Conservation (phyloP, 371 early-diverging fungal genomes). For the Actinomucor elegans region DNA sequence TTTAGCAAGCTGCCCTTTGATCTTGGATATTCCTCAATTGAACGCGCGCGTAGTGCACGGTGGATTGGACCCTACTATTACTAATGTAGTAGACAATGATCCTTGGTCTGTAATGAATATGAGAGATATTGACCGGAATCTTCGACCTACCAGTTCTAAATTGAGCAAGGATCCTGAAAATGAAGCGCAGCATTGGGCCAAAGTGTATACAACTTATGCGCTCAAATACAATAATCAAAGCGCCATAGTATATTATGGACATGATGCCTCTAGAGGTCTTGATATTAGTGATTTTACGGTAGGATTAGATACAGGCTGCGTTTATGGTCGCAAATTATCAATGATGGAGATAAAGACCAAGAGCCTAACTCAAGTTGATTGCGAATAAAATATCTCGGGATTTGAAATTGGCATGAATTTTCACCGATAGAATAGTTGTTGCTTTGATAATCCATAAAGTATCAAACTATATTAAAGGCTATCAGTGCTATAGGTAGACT, state of each 20-base stretch:
- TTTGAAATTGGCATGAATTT: too few relatives aligned
- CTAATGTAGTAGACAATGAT: slow-evolving; percentile 18
- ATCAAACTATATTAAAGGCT: too few relatives aligned
- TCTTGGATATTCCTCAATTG: slow-evolving; percentile 53
- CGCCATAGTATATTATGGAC: slow-evolving; percentile 64
- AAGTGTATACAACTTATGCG: slow-evolving; percentile 20
- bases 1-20: slow-evolving; percentile 56
- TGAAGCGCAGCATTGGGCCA: slow-evolving; percentile 7
- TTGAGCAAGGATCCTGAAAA: slow-evolving; percentile 10
- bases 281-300: slow-evolving; percentile 45
- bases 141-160: slow-evolving; percentile 30
- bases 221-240: slow-evolving; percentile 3
- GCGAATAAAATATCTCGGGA: too few relatives aligned
- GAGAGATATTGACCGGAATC: slow-evolving; percentile 50
- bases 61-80: slow-evolving; percentile 57
- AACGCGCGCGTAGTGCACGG: slow-evolving; percentile 66
- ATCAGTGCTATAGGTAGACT: too few relatives aligned
- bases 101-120: slow-evolving; percentile 60
- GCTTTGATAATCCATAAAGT: too few relatives aligned
- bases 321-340: slow-evolving; percentile 62
- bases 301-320: slow-evolving; percentile 71
- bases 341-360: slow-evolving; percentile 40
- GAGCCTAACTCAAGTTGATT: slow-evolving; percentile 29
- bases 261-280: slow-evolving; percentile 63
- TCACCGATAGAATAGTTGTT: too few relatives aligned